Conservation (phyloP, 495 filamentous ascomycete genomes). For the Aspergillus conjunctus region DNA sequence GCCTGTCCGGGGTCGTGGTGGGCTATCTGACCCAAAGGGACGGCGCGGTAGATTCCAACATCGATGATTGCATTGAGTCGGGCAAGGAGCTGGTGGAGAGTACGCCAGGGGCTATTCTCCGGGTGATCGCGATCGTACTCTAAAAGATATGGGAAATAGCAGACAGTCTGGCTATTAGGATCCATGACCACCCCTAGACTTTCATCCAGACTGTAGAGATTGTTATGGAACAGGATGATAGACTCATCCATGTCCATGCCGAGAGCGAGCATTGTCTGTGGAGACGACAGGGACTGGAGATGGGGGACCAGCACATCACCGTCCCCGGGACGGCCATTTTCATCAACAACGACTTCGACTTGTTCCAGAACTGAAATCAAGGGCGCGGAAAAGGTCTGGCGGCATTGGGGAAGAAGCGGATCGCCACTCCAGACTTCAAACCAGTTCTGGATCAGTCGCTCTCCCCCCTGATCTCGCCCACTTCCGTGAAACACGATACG, state of each 20-base stretch:
- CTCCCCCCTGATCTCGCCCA: neutral
- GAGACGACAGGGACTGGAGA: neutral
- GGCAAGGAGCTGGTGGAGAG: neutral
- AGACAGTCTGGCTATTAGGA: neutral
- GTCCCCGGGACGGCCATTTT: neutral
- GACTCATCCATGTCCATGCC: slow-evolving; percentile 6
- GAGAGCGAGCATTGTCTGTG: neutral
- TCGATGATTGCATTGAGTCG: slow-evolving; percentile 12
- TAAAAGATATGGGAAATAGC: slow-evolving; percentile 2
- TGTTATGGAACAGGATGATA: slow-evolving; percentile 3
- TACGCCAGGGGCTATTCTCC: neutral
- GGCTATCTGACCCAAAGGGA: neutral
- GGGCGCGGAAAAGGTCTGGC: neutral
- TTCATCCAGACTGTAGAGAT: slow-evolving; percentile 2
- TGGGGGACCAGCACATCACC: slow-evolving; percentile 1
- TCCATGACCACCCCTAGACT: slow-evolving; percentile 6
- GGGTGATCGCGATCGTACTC: neutral
- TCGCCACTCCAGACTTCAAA: slow-evolving; percentile 5
- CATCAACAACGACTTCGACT: neutral
- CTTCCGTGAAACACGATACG: neutral
- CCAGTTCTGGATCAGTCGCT: slow-evolving; percentile 5
- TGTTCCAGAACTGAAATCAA: slow-evolving; percentile 4
- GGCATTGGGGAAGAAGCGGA: slow-evolving; percentile 4
- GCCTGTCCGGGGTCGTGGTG: neutral
- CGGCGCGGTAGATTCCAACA: neutral